Evolutionary conservation across 192 early-diverging fungal species (phyloP), one percentile per base, ranked within the genome.

Genomic region (Diversispora eburnea): DNA sequence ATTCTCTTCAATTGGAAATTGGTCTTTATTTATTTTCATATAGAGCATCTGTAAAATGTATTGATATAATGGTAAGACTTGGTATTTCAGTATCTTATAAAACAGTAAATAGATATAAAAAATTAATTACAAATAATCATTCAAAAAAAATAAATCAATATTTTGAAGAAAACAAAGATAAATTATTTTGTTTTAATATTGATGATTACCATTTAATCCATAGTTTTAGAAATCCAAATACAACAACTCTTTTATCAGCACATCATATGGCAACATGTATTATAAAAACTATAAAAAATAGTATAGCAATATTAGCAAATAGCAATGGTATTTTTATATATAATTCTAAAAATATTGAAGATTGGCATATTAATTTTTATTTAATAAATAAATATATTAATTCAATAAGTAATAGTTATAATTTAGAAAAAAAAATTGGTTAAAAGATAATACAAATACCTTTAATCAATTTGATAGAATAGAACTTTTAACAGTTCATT

Each of bases 201-300:
- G 55, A 56, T 56, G 55, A 56, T 19, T 56, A n/a, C 17, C 55
- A 56, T 56, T 8, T 4, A 56, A 56, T 56, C 17, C n/a, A 56
- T 56, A 15, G 8, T 15, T 56, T 15, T 56, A 6, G 17, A 56
- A 8, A 17, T 15, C 55, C 55, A 8, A 56, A 56, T 19, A 56
- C 55, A 56, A 56, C 55, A 56, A 15, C 55, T 15, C 17, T 56
- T 15, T 56, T 17, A 56, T 4, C 6, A 56, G 55, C 17, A n/a
- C n/a, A 19, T 56, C 55, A 56, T 19, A 56, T 56, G 55, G 55
- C 55, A n/a, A 56, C 55, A n/a, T 56, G 55, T 56, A 17, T 56
- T 56, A n/a, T 17, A n/a, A 56, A 56, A 56, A 56, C 8, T 15
- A 56, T 56, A 15, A 56, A 56, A 15, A 19, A 56, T 56, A 15